Evolutionary conservation across 306 rosid species (phyloP).

Genomic region (Trifolium subterraneum): DNA sequence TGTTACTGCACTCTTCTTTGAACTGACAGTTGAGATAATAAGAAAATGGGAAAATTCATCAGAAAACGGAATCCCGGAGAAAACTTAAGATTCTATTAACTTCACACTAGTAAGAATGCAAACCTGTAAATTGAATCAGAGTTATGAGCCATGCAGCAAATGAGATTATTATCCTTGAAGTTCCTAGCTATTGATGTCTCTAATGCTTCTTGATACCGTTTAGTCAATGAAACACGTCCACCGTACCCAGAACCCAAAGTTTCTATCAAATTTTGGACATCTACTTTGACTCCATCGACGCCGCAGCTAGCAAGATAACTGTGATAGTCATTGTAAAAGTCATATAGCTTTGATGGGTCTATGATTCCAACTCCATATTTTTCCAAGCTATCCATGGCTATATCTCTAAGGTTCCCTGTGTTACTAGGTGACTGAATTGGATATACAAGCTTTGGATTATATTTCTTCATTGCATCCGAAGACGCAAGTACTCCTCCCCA

Average conservation of each 20-base stretch:
- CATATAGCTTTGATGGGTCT: constrained; percentile 54
- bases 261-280: constrained; percentile 70
- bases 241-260: constrained; percentile 71
- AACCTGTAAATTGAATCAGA: constrained; percentile 75
- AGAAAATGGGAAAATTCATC: constrained; percentile 1
- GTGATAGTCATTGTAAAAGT: constrained; percentile 71
- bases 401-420: constrained; percentile 56
- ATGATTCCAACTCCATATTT: constrained; percentile 71
- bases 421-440: constrained; percentile 68
- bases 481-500: constrained; percentile 82
- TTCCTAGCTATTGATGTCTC: constrained; percentile 64
- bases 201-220: constrained; percentile 65
- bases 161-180: constrained; percentile 59
- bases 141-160: constrained; percentile 73
- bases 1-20: constrained; percentile 67
- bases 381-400: constrained; percentile 65
- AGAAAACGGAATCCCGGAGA: constrained; percentile 18
- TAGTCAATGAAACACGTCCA: constrained; percentile 63
- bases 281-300: constrained; percentile 79
- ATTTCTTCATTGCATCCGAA: constrained; percentile 61
- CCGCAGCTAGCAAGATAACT: constrained; percentile 68
- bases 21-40: constrained; percentile 44
- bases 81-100: constrained; percentile 17
- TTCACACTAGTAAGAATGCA: constrained; percentile 9
- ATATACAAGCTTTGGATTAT: constrained; percentile 58